Conservation (phyloP, 495 filamentous ascomycete genomes). For the Parathielavia hyrcaniae region DNA sequence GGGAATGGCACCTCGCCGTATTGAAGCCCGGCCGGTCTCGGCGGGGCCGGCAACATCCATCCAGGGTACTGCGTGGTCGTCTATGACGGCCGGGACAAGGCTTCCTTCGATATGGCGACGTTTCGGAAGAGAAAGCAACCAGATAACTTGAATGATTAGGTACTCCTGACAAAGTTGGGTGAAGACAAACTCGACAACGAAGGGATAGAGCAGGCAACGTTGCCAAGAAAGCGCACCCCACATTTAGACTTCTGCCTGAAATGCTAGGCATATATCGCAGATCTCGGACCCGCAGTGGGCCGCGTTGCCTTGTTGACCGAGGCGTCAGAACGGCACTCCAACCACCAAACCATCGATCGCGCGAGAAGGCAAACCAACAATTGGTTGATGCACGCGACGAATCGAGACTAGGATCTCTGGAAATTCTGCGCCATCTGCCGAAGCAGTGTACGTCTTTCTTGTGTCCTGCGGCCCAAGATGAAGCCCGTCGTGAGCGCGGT, state of each 20-base stretch:
- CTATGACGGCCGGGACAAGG: no score
- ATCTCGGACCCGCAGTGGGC: neutral
- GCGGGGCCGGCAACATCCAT: no score
- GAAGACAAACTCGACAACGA: no score
- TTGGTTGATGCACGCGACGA: neutral
- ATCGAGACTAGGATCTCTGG: neutral
- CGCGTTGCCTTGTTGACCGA: neutral
- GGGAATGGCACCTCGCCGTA: neutral
- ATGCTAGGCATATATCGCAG: neutral
- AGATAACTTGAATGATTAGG: neutral
- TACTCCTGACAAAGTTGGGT: no score
- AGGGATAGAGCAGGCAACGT: no score
- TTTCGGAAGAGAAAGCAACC: neutral
- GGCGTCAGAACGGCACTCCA: neutral
- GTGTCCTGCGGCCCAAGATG: slow-evolving; percentile 51
- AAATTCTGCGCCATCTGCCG: neutral
- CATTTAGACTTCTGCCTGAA: neutral
- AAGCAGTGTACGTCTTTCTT: neutral
- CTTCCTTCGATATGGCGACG: no score
- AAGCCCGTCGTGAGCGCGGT: slow-evolving; percentile 84
- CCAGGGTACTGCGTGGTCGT: no score
- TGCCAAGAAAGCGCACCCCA: no score
- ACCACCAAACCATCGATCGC: slow-evolving; percentile 7
- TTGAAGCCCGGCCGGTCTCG: neutral
- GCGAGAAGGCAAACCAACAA: neutral